Conservation (phyloP, 1,139 yeast species). For the Zygosaccharomyces sapae region DNA sequence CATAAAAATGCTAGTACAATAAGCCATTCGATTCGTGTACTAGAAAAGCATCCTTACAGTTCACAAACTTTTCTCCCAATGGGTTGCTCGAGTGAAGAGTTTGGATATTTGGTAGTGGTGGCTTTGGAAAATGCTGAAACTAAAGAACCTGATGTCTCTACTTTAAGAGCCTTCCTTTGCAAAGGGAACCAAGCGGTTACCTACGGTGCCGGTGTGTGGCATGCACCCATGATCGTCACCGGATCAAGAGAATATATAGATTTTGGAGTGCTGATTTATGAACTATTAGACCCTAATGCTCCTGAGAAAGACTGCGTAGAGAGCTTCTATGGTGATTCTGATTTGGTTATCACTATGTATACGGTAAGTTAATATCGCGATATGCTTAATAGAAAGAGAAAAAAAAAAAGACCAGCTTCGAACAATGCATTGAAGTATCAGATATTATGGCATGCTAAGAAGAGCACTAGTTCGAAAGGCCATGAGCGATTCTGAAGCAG, state of each 20-base stretch:
- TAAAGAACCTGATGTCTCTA: constrained; percentile 56
- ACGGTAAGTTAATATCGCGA: background rate
- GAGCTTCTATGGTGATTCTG: constrained; percentile 47
- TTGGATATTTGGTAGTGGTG: constrained; percentile 74
- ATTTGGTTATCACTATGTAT: constrained; percentile 6
- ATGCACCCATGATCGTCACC: constrained; percentile 88
- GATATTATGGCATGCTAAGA: no score
- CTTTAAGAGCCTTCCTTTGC: constrained; percentile 66
- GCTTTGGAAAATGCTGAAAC: constrained; percentile 49
- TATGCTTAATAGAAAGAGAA: background rate
- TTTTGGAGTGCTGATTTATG: constrained; percentile 82
- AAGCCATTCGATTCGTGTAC: constrained; percentile 57
- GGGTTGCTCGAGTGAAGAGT: constrained; percentile 49
- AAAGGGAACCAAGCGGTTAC: constrained; percentile 85
- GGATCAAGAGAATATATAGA: constrained; percentile 51
- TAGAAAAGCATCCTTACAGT: constrained; percentile 88
- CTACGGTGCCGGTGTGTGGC: constrained; percentile 74
- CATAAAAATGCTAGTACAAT: constrained; percentile 14
- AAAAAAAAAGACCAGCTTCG: constrained; percentile 1
- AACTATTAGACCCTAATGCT: constrained; percentile 53
- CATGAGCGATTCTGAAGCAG: constrained; percentile 8
- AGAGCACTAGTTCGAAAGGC: background rate
- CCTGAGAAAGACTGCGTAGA: constrained; percentile 82
- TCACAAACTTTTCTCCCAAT: constrained; percentile 88
- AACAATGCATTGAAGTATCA: background rate